Percentiles rank a stretch among this genome's conserved stretches.
Evolutionary conservation across 148 eudicot genomes (phyloP).

Genomic region (Linanthus parryae): DNA sequence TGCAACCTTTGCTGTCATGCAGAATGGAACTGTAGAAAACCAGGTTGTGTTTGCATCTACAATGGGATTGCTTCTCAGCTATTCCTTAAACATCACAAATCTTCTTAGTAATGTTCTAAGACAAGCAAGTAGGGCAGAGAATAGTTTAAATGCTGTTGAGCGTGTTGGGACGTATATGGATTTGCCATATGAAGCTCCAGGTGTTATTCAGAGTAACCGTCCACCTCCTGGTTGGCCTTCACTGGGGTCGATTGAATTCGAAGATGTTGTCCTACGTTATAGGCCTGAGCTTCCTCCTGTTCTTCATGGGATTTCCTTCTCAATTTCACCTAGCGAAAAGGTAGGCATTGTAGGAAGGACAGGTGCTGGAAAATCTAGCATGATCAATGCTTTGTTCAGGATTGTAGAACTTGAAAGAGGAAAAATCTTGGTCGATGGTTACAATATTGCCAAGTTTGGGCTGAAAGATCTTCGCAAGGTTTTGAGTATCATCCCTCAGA

Average conservation of each 20-base stretch:
- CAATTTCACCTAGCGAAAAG: constrained; percentile 46
- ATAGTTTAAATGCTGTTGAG: constrained; percentile 55
- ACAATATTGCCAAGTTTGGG: constrained; percentile 51
- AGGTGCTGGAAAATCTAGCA: constrained; percentile 78
- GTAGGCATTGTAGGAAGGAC: constrained; percentile 77
- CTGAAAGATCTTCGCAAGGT: constrained; percentile 57
- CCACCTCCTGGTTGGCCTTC: constrained; percentile 56
- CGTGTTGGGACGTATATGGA: constrained; percentile 51
- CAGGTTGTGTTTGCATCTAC: constrained; percentile 47
- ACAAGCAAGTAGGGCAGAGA: constrained; percentile 54
- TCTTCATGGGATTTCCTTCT: constrained; percentile 46
- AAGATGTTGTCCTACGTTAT: constrained; percentile 38
- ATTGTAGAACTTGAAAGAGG: constrained; percentile 70
- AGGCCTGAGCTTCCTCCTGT: constrained; percentile 54
- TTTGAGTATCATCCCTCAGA: constrained; percentile 76
- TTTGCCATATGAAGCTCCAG: constrained; percentile 48
- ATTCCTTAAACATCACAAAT: constrained; percentile 48
- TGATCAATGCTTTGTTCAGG: constrained; percentile 72
- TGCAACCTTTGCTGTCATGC: constrained; percentile 58
- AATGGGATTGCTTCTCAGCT: constrained; percentile 55
- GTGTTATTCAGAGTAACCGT: constrained; percentile 31
- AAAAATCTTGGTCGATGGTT: constrained; percentile 54
- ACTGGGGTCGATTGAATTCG: constrained; percentile 32
- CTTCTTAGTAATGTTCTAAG: constrained; percentile 42
- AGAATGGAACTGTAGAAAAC: constrained; percentile 29